A percentile compares a stretch with the other conserved stretches of the same genome.
phyloP scores from a whole-genome alignment of 176 grass and related monocot genomes.

The Carex parvula region DNA sequence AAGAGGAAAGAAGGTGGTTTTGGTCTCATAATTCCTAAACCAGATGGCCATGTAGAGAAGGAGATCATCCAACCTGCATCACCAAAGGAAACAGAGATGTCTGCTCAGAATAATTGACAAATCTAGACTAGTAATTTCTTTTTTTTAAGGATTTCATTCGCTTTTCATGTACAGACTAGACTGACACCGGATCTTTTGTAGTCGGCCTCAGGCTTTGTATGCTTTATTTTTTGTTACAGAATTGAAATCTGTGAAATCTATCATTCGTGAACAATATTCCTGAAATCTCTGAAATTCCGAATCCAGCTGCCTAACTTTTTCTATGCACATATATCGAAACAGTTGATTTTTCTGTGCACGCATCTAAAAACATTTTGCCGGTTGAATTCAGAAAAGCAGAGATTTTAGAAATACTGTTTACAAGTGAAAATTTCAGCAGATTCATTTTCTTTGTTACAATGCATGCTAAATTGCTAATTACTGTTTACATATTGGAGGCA shows the following conservation, averaged over 20 bases:
- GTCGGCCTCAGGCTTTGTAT: not conserved
- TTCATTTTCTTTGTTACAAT: too few relatives aligned
- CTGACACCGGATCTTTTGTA: not conserved
- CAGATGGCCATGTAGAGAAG: slow-evolving; percentile 44
- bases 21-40: slow-evolving; percentile 76
- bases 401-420: too few relatives aligned
- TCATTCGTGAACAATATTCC: too few relatives aligned
- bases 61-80: slow-evolving; percentile 20
- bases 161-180: slow-evolving; percentile 21
- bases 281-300: too few relatives aligned
- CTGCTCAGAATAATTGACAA: slow-evolving; percentile 14
- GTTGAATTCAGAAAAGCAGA: too few relatives aligned
- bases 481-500: not conserved
- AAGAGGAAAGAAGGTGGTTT: slow-evolving; percentile 74
- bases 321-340: too few relatives aligned
- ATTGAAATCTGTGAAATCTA: too few relatives aligned
- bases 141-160: not conserved
- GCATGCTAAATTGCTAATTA: too few relatives aligned
- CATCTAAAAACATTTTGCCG: too few relatives aligned
- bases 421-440: too few relatives aligned
- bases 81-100: not conserved
- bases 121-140: not conserved
- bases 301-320: too few relatives aligned
- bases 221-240: not conserved
- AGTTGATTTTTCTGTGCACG: too few relatives aligned